Evolutionary conservation across 176 grass and related monocot genomes (phyloP).

Genomic region (Thinopyrum elongatum): DNA sequence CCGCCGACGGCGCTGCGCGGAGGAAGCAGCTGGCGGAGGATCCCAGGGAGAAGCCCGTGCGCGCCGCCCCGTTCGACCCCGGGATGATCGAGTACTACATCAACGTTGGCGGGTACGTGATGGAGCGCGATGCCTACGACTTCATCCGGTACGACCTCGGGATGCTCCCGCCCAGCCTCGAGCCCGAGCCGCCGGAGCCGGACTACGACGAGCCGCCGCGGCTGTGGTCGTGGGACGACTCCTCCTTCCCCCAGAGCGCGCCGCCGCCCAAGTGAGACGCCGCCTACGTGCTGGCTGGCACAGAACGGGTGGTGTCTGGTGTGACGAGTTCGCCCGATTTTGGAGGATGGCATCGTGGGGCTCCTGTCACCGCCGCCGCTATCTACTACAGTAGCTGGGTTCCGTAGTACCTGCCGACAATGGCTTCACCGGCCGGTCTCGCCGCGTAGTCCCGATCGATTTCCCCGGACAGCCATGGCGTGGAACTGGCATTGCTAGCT

Average conservation of each 20-base stretch:
- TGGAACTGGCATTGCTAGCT: not conserved
- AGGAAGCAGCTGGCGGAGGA: not conserved
- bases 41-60: not conserved
- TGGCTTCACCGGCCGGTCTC: not conserved
- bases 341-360: not conserved
- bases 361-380: not conserved
- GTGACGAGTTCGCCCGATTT: not conserved
- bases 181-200: not conserved
- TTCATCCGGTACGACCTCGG: slow-evolving; percentile 29
- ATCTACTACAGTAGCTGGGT: not conserved
- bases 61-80: not conserved
- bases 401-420: not conserved
- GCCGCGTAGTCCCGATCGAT: too few species aligned
- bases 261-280: not conserved
- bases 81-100: slow-evolving; percentile 14
- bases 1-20: not conserved
- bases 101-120: not conserved
- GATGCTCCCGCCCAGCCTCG: slow-evolving; percentile 11
- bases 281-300: not conserved
- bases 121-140: slow-evolving; percentile 35
- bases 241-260: not conserved
- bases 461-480: not conserved
- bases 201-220: slow-evolving; percentile 3
- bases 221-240: slow-evolving; percentile 33
- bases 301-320: not conserved